Percentiles rank a stretch among this genome's conserved stretches.
These are phyloP conservation scores for Solanum chaucha DNA, from an alignment of 257 asterid genomes.

Conservation along the genomic window DNA sequence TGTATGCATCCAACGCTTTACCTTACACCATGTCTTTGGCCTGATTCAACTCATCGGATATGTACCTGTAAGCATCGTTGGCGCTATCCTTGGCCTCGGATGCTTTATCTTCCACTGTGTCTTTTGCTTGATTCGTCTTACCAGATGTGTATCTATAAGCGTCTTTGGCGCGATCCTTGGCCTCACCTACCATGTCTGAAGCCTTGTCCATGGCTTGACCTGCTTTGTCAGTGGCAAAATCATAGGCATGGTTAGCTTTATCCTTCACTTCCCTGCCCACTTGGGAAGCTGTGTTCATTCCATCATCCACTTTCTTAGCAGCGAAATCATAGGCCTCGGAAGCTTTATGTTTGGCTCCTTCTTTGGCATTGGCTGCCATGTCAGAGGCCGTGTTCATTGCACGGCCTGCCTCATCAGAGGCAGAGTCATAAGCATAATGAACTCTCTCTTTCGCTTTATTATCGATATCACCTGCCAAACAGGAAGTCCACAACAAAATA, in stretches of 20 bases:
- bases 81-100: conserved; percentile 7
- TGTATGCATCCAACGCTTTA: neutral
- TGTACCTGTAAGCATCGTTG: neutral
- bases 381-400: conserved; percentile 18
- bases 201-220: conserved; percentile 16
- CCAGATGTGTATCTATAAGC: neutral
- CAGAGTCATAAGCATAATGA: neutral
- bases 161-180: conserved; percentile 2
- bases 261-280: conserved; percentile 1
- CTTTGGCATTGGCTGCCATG: neutral
- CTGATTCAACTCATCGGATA: neutral
- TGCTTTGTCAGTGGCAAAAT: neutral
- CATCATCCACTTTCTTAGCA: neutral
- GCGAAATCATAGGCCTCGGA: neutral
- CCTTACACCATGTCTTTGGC: neutral
- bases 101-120: conserved; percentile 6
- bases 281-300: neutral
- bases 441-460: conserved; percentile 1
- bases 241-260: neutral
- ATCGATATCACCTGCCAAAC: conserved; percentile 1
- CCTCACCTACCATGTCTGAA: conserved; percentile 10
- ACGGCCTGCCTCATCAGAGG: conserved; percentile 1
- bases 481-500: neutral
- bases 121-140: conserved; percentile 1
- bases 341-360: neutral